Conservation (phyloP, 176 grass and related monocot genomes). For the Carex myosuroides region DNA sequence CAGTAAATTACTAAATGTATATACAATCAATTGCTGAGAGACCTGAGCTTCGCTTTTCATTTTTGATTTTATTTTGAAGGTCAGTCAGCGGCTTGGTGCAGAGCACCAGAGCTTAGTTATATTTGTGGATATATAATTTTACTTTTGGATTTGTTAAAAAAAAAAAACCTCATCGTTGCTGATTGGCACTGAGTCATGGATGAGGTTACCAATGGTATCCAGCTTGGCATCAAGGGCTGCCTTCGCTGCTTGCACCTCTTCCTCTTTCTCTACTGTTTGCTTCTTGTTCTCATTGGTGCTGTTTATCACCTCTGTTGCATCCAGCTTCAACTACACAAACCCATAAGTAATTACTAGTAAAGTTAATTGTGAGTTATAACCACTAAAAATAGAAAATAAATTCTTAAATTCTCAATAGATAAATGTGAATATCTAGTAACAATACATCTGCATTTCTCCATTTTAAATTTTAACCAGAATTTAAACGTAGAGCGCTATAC, state of each 20-base stretch:
- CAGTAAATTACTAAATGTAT: not conserved
- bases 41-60: not conserved
- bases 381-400: not conserved
- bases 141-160: not conserved
- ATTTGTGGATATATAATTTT: not conserved
- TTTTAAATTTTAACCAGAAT: not conserved
- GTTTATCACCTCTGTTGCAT: constrained; percentile 56
- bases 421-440: not conserved
- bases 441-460: not conserved
- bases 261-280: constrained; percentile 56
- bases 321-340: constrained; percentile 41
- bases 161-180: constrained; percentile 46
- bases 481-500: not conserved
- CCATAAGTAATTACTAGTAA: not conserved
- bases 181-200: constrained; percentile 67
- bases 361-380: not conserved
- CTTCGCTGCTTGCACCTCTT: constrained; percentile 84
- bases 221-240: constrained; percentile 52
- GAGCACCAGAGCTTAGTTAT: not conserved
- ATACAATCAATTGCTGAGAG: not conserved
- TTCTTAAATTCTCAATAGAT: not conserved
- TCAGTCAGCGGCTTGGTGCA: too few relatives aligned
- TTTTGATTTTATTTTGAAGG: too few relatives aligned
- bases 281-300: constrained; percentile 78
- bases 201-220: constrained; percentile 65